Percentiles rank a stretch among this genome's conserved stretches.
phyloP scores from a whole-genome alignment of 345 rosid genomes.

The Durio zibethinus region DNA sequence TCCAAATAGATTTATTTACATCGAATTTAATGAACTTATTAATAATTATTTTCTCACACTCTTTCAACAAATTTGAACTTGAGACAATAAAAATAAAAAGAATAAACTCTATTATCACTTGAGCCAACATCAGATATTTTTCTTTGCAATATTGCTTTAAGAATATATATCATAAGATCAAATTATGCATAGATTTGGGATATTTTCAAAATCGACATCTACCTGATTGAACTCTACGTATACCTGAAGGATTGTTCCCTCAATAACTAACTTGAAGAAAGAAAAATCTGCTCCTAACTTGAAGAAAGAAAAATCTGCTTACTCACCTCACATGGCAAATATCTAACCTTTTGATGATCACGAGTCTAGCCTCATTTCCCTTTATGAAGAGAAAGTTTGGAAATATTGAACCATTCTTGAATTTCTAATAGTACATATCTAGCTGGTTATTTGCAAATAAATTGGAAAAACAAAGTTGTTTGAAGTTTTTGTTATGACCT shows the following conservation, averaged over 20 bases:
- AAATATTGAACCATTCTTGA: not conserved
- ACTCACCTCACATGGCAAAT: conserved; percentile 28
- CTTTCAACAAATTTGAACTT: too few relatives aligned
- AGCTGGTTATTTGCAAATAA: not conserved
- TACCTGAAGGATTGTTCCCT: conserved; percentile 34
- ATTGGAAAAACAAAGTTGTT: not conserved
- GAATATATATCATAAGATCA: too few relatives aligned
- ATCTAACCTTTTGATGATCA: conserved; percentile 8
- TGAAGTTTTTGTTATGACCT: not conserved
- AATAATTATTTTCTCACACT: too few relatives aligned
- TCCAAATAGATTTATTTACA: too few relatives aligned
- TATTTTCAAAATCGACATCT: conserved; percentile 23
- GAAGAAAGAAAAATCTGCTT: conserved; percentile 14
- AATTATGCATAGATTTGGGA: not conserved
- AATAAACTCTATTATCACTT: too few relatives aligned
- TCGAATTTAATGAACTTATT: too few relatives aligned
- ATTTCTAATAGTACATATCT: not conserved
- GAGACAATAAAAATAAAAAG: too few relatives aligned
- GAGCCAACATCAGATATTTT: too few relatives aligned
- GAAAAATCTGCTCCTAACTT: conserved; percentile 35
- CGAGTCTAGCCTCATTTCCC: not conserved
- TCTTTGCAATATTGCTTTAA: too few relatives aligned
- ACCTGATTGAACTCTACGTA: conserved; percentile 30
- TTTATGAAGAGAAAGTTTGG: not conserved
- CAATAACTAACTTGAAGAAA: conserved; percentile 31